These are phyloP conservation scores for Phytophthora pisi DNA, from an alignment of 352 stramenopile genomes.

Conservation along the genomic window DNA sequence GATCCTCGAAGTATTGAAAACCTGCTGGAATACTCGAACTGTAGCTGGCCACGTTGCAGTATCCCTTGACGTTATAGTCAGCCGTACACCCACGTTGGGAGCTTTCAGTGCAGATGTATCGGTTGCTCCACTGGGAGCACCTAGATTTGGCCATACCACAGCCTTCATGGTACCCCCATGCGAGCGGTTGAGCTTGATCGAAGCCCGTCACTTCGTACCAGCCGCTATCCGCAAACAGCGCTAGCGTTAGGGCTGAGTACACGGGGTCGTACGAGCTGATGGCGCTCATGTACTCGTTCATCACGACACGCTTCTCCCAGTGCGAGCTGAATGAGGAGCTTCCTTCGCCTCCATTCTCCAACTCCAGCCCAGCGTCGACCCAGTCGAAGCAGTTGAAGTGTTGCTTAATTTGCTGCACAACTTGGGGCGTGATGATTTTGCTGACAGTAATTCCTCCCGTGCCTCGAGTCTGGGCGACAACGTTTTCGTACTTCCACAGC, in stretches of 20 bases:
- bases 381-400: constrained; percentile 83
- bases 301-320: constrained; percentile 83
- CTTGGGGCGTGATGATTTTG: constrained; percentile 78
- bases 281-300: constrained; percentile 88
- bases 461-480: constrained; percentile 53
- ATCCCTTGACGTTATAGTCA: constrained; percentile 74
- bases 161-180: constrained; percentile 79
- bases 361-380: constrained; percentile 60
- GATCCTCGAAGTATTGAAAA: constrained; percentile 85
- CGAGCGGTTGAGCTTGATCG: constrained; percentile 54
- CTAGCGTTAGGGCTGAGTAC: constrained; percentile 73
- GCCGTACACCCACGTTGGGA: constrained; percentile 59
- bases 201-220: constrained; percentile 81
- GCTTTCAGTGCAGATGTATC: constrained; percentile 64
- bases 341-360: constrained; percentile 76
- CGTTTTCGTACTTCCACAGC: constrained; percentile 69
- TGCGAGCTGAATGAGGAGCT: constrained; percentile 71
- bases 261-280: constrained; percentile 78
- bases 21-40: constrained; percentile 68
- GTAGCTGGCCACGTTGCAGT: constrained; percentile 77
- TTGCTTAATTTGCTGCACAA: constrained; percentile 68
- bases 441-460: constrained; percentile 60
- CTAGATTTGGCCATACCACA: constrained; percentile 62
- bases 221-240: constrained; percentile 81
- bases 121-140: constrained; percentile 73